Evolutionary conservation across 805 yeast genomes (phyloP).

Genomic region (Starmera dryadoides): DNA sequence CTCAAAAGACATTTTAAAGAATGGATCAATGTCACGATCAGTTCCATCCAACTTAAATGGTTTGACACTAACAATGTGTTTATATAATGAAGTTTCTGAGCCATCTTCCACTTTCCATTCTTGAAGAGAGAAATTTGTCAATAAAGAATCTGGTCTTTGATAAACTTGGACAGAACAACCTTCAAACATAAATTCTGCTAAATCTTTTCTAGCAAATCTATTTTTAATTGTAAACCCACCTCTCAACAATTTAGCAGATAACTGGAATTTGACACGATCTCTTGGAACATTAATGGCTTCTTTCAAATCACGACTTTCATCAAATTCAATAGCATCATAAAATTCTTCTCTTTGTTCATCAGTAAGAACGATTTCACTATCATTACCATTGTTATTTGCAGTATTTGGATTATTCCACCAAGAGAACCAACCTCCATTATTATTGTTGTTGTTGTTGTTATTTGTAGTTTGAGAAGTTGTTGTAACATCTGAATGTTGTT

Average conservation of each 20-base stretch:
- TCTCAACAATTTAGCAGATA: conserved; percentile 59
- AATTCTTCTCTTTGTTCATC: conserved; percentile 87
- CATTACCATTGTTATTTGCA: conserved; percentile 21
- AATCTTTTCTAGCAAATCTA: conserved; percentile 26
- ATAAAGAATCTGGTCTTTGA: conserved; percentile 74
- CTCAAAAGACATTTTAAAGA: conserved; percentile 78
- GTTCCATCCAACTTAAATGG: conserved; percentile 35
- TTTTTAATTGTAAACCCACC: conserved; percentile 67
- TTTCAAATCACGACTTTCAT: conserved; percentile 48
- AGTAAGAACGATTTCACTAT: conserved; percentile 49
- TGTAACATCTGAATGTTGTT: conserved; percentile 7
- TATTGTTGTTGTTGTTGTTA: background rate
- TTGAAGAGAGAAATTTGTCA: conserved; percentile 64
- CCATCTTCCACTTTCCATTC: conserved; percentile 88
- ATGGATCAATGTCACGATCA: conserved; percentile 41
- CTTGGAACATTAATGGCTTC: conserved; percentile 62
- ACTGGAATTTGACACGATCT: conserved; percentile 60
- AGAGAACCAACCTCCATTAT: conserved; percentile 53
- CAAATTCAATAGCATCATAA: conserved; percentile 89
- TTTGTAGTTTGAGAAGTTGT: conserved; percentile 1
- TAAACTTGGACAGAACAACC: conserved; percentile 69
- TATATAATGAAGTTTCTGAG: conserved; percentile 69
- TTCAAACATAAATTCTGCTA: conserved; percentile 78
- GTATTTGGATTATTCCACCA: conserved; percentile 49
- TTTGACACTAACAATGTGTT: conserved; percentile 81